Percentiles rank a stretch among this genome's conserved stretches.
Evolutionary conservation across 208 protist species (phyloP).

Genomic region (Acanthamoeba lugdunensis): DNA sequence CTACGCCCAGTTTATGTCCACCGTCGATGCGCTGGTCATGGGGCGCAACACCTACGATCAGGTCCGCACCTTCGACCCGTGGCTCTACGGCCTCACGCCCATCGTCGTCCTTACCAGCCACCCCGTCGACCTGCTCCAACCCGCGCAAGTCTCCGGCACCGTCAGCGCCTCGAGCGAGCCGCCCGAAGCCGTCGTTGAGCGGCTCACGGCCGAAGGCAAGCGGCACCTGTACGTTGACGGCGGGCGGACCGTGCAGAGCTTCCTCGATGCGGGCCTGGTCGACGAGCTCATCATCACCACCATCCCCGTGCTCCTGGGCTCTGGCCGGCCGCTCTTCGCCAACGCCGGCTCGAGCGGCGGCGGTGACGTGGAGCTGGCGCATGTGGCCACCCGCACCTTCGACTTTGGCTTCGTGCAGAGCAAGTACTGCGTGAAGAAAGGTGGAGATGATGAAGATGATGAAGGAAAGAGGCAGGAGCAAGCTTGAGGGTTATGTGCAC

Average conservation of each 20-base stretch:
- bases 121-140: not conserved
- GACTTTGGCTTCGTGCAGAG: constrained; percentile 2
- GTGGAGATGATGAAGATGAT: not conserved
- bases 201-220: constrained; percentile 24
- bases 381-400: not conserved
- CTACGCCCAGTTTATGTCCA: constrained; percentile 14
- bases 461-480: not conserved
- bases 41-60: constrained; percentile 38
- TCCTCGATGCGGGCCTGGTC: not conserved
- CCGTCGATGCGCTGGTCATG: constrained; percentile 39
- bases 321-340: constrained; percentile 7
- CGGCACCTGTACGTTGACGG: constrained; percentile 34
- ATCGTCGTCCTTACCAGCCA: not conserved
- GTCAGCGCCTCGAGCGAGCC: not conserved
- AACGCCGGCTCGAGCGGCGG: not conserved
- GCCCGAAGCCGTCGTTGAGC: not conserved
- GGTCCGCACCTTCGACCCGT: constrained; percentile 1
- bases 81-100: constrained; percentile 6
- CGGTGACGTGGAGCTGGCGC: not conserved
- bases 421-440: not conserved
- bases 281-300: constrained; percentile 43
- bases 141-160: not conserved
- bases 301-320: constrained; percentile 2
- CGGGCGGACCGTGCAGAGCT: constrained; percentile 19
- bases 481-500: no score